Evolutionary conservation across 768 basidiomycete genomes (phyloP), one percentile per base, ranked within the genome.

Genomic region (Amanita molliuscula): DNA sequence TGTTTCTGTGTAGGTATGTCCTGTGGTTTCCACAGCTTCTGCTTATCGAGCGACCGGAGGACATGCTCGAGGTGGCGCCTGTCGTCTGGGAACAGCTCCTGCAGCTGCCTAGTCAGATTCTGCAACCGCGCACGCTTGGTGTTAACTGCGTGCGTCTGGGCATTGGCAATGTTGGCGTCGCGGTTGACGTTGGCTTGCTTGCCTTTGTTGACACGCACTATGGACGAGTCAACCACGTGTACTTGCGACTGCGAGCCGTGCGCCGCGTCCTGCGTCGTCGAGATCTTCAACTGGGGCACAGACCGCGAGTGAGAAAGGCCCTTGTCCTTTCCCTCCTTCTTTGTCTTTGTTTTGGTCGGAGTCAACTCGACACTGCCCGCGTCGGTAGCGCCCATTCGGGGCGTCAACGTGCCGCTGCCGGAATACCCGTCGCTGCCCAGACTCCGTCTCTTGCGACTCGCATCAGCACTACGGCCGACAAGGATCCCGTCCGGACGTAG

Each of bases 201-300:
- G 76, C 78, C 49, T 82, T 72, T 61, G 87, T 72, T 61, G 87
- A 84, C 9, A 76, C 77, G 36, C 20, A 46, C 16, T 31, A 33
- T 44, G 28, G 15, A 3, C n/a, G 18, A n/a, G n/a, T 11, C 44
- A 15, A 31, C 16, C 10, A 16, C 33, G 7, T 20, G 15, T 7
- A 10, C 29, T 9, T 16, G 15, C 6, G n/a, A n/a, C 6, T 16
- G 15, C 23, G 28, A 28, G 28, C 28, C 9, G 10, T 31, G 29
- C 29, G 29, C 2, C 11, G 29, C 29, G 10, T 11, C 29, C 29
- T 11, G 11, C 4, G 31, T 21, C 46, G 33, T 52, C 49, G 25
- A 46, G 16, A 38, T 53, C 49, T 48, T 51, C 35, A 53, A 15
- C 48, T 42, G 36, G 42, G 28, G 43, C 16, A 44, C 43, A 45